Evolutionary conservation across 2,329 filamentous ascomycete species (phyloP), one percentile per base, ranked within the genome.

Genomic region (Claviceps digitariae): DNA sequence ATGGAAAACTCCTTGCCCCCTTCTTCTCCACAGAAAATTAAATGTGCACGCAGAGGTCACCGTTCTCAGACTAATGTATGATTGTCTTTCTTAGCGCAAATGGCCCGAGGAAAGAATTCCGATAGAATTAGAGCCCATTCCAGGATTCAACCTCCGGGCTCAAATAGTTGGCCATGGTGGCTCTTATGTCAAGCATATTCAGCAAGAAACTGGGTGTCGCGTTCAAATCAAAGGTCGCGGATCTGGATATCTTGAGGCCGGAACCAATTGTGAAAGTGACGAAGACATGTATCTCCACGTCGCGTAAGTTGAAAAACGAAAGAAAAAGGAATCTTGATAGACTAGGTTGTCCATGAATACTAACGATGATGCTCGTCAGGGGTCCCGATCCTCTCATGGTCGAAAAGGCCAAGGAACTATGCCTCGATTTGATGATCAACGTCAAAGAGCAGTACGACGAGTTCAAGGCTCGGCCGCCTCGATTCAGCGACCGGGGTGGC

Each of bases 221-320:
- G 93, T 98, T 27, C 93, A 98, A 68, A 98, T 98, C 72, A 98
- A 98, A 68, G 93, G 93, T 20, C 88, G 87, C 58, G 90, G 90
- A 41, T 97, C 90, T 52, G 93, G 93, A 15, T 98, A 95, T 66
- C 83, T 95, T 64, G 93, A 98, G 67, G 82, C 85, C 48, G 82
- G 85, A 34, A 94, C 90, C n/a, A 87, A 87, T 58, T 80, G 76
- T 44, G 93, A 98, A 70, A 95, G 89, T 59, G 91, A 98, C 48
- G 91, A 97, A 66, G 82, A 89, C 2, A 97, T 98, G 90, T 97
- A 90, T 65, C 77, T 98, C 47, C 90, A 97, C 68, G 90, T 97
- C 59, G 87, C 93, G 86, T 94, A 77, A 67, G 86, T 38, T 25
- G n/a, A n/a, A n/a, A n/a, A n/a, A n/a, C n/a, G n/a, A n/a, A n/a